A percentile compares a stretch with the other conserved stretches of the same genome.
Conservation (phyloP, 108 stramenopile species). For the Nitzschia putrida region DNA sequence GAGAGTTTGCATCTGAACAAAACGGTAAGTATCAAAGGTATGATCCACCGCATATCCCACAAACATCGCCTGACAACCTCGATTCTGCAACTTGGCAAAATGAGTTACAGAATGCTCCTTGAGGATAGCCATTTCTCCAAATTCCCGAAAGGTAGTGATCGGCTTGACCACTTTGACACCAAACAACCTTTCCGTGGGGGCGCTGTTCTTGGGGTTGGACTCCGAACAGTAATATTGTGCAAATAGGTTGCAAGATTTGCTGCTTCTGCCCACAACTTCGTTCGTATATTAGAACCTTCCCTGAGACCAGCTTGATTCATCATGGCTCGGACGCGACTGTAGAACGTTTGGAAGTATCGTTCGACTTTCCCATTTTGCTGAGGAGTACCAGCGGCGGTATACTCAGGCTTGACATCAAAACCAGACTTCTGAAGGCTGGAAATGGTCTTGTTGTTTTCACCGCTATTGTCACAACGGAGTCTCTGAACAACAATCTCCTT, state of each 20-base stretch:
- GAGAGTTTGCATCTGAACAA: too few relatives aligned
- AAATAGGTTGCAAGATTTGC: background rate
- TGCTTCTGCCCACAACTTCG: slow-evolving; percentile 16
- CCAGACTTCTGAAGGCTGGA: background rate
- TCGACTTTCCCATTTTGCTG: slow-evolving; percentile 37
- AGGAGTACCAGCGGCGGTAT: slow-evolving; percentile 32
- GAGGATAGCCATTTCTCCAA: slow-evolving; percentile 15
- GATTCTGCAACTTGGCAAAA: background rate
- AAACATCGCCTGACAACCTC: slow-evolving; percentile 5
- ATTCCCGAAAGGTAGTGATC: background rate
- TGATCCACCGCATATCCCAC: slow-evolving; percentile 9
- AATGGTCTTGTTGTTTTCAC: slow-evolving; percentile 28
- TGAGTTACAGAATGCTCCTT: background rate
- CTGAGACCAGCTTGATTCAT: background rate
- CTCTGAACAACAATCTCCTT: background rate
- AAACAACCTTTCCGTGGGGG: too few relatives aligned
- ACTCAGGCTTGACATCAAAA: slow-evolving; percentile 20
- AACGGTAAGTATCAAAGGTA: slow-evolving; percentile 4
- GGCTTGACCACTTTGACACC: too few relatives aligned
- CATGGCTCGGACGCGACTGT: background rate
- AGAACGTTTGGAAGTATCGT: slow-evolving; percentile 21
- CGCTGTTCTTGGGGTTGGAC: too few relatives aligned
- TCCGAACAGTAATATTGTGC: slow-evolving; percentile 10
- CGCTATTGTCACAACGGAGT: slow-evolving; percentile 31
- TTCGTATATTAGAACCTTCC: background rate